phyloP scores from a whole-genome alignment of 2,329 filamentous ascomycete species.

The Clonostachys rhizophaga region DNA sequence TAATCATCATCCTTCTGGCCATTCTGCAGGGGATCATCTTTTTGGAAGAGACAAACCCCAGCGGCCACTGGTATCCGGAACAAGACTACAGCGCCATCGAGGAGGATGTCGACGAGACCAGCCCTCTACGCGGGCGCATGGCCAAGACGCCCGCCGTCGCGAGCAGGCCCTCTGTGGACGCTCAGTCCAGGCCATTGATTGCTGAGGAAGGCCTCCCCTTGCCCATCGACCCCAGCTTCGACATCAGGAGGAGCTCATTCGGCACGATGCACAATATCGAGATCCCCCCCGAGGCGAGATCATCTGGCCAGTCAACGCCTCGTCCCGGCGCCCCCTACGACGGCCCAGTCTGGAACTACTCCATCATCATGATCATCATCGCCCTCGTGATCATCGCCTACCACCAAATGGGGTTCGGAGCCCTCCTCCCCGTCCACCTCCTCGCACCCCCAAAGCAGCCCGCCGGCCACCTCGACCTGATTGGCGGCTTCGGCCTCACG shows the following conservation, averaged over 20 bases:
- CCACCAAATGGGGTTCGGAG: constrained; percentile 38
- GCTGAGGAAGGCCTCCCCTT: not conserved
- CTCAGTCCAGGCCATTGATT: constrained; percentile 14
- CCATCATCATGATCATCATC: constrained; percentile 33
- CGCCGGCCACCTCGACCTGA: constrained; percentile 27
- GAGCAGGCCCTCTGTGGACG: constrained; percentile 1
- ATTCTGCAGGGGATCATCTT: constrained; percentile 61
- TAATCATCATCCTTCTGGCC: constrained; percentile 58
- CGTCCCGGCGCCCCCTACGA: constrained; percentile 7
- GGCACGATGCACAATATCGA: constrained; percentile 34
- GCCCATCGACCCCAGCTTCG: no score
- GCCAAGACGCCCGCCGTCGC: constrained; percentile 7
- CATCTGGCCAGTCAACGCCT: constrained; percentile 1
- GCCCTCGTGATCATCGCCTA: constrained; percentile 34
- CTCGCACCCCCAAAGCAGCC: constrained; percentile 24
- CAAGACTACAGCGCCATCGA: constrained; percentile 1
- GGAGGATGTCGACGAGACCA: not conserved
- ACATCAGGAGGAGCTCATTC: constrained; percentile 21
- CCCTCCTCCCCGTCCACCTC: constrained; percentile 35
- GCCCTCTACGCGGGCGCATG: not conserved
- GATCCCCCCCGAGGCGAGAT: constrained; percentile 13
- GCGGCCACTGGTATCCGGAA: no score
- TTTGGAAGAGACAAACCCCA: constrained; percentile 39
- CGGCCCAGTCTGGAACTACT: constrained; percentile 27
- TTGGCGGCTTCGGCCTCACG: constrained; percentile 61